Evolutionary conservation across 495 filamentous ascomycete species (phyloP), one percentile per base, ranked within the genome.

Genomic region (Chlorociboria aeruginascens): DNA sequence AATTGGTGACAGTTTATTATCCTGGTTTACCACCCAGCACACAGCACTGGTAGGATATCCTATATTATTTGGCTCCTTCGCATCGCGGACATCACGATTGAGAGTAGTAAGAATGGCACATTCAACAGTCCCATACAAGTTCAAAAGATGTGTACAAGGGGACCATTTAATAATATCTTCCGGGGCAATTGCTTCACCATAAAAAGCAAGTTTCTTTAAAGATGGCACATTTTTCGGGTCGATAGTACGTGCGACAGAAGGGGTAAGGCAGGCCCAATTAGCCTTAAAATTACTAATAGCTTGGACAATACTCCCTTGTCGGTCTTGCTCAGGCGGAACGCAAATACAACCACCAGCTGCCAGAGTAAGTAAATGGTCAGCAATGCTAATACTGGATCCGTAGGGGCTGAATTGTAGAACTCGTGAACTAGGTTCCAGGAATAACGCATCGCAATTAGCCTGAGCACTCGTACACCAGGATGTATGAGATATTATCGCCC

Each of bases 381-480:
- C 86, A 0, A 89, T 75, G 1, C 81, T 87, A 3, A 89, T 84
- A 56, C 90, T 87, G 53, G 90, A 92, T 0, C 82, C 76, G 30
- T 53, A 50, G 0, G 41, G 32, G 4, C 50, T 50, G 17, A 56
- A 48, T 3, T 56, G 32, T 14, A 46, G 17, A 10, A 53, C 50
- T 8, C 50, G 31, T 25, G 42, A 16, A 10, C 61, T 16, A 17
- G 20, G 8, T 40, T 69, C 61, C 35, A 82, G 70, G 10, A 60
- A 50, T n/a, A 79, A 55, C n/a, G n/a, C n/a, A 68, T 70, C 48
- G 78, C 77, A 11, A 60, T 60, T 4, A 64, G 63, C n/a, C 45
- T 63, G 8, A 59, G 63, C 41, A 56, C 58, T 32, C 7, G 31
- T 40, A 6, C 3, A 31, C 10, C 73, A 56, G 12, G 60, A 44